Evolutionary conservation across 2,329 filamentous ascomycete genomes (phyloP).

Genomic region (Cercospora sp.): DNA sequence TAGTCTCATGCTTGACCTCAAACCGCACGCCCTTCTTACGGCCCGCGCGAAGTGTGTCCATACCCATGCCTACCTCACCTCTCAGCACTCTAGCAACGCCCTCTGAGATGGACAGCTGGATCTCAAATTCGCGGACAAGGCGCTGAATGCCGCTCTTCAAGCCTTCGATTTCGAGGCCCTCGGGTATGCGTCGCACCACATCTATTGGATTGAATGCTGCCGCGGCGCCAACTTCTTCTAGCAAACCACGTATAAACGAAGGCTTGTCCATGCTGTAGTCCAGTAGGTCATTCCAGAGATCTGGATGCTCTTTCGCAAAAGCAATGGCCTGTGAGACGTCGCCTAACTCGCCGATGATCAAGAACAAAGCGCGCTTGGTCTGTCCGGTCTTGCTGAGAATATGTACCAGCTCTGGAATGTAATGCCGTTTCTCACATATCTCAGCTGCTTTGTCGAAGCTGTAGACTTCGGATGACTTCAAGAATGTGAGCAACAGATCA

Average conservation of each 20-base stretch:
- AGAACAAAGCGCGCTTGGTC: constrained; percentile 83
- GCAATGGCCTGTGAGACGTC: constrained; percentile 91
- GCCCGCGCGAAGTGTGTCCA: constrained; percentile 75
- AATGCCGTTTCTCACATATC: constrained; percentile 78
- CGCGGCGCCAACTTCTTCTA: constrained; percentile 90
- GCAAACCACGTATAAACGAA: constrained; percentile 83
- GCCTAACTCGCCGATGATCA: constrained; percentile 90
- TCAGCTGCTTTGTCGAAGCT: constrained; percentile 75
- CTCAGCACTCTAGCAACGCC: constrained; percentile 84
- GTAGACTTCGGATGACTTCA: constrained; percentile 79
- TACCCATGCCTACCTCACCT: constrained; percentile 82
- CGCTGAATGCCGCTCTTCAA: constrained; percentile 82
- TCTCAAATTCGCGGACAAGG: constrained; percentile 93
- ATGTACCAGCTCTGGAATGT: constrained; percentile 90
- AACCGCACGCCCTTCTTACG: constrained; percentile 88
- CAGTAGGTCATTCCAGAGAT: constrained; percentile 92
- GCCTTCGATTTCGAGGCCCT: constrained; percentile 88
- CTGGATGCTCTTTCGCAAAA: constrained; percentile 89
- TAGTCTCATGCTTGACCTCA: constrained; percentile 58
- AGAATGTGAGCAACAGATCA: constrained; percentile 77
- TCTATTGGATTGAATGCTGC: constrained; percentile 77
- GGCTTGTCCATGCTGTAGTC: constrained; percentile 98
- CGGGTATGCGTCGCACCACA: constrained; percentile 84
- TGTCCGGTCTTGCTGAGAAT: constrained; percentile 93
- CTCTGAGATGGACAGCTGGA: constrained; percentile 87